Evolutionary conservation across 176 grass and related monocot genomes (phyloP).

Genomic region (Coix lacrymajobi): DNA sequence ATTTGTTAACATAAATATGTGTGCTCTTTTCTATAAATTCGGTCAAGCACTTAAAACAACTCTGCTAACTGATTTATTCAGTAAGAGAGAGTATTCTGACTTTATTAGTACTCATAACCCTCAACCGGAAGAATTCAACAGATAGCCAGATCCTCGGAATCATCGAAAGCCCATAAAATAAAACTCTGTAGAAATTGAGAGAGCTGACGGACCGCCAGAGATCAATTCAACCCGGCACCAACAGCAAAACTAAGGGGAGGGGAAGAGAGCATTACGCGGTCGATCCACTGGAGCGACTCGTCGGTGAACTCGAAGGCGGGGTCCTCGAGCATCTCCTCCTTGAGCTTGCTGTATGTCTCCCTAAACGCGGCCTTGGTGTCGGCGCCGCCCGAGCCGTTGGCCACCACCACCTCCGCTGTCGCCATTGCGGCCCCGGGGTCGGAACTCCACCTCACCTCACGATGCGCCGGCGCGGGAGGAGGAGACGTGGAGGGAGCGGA

Average conservation of each 20-base stretch:
- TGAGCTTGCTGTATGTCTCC: slow-evolving; percentile 66
- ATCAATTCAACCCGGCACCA: slow-evolving; percentile 20
- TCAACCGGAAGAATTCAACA: neutral
- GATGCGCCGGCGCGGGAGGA: neutral
- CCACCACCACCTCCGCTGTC: slow-evolving; percentile 10
- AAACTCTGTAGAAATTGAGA: neutral
- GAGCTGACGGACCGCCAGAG: neutral
- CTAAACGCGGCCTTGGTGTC: slow-evolving; percentile 53
- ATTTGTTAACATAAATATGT: too few relatives aligned
- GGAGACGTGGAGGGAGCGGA: neutral
- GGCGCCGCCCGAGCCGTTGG: slow-evolving; percentile 30
- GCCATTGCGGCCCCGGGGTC: slow-evolving; percentile 1
- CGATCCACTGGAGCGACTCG: slow-evolving; percentile 91
- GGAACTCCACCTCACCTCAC: neutral
- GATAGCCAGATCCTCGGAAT: neutral
- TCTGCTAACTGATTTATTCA: too few relatives aligned
- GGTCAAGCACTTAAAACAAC: too few relatives aligned
- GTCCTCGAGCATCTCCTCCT: slow-evolving; percentile 83
- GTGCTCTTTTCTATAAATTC: too few relatives aligned
- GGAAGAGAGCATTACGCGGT: slow-evolving; percentile 46
- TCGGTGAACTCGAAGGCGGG: slow-evolving; percentile 94
- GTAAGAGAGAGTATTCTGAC: neutral
- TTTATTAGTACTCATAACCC: neutral
- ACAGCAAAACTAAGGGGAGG: neutral
- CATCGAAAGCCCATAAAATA: neutral